Conservation (phyloP, 441 rosid species). For the Capsella rubella region DNA sequence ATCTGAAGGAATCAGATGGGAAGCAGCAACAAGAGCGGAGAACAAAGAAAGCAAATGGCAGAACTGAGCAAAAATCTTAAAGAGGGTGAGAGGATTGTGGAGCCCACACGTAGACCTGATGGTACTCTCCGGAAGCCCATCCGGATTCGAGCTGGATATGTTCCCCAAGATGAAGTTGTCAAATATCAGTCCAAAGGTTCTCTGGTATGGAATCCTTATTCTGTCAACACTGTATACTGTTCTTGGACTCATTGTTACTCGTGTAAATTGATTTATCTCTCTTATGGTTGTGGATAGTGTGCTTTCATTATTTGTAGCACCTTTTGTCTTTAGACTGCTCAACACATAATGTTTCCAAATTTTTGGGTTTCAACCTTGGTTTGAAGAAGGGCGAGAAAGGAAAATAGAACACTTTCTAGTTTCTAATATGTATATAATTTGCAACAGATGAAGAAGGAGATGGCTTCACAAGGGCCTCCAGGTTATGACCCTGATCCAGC, state of each 20-base stretch:
- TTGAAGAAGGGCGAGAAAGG: constrained; percentile 4
- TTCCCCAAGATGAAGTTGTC: constrained; percentile 93
- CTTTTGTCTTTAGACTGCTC: not conserved
- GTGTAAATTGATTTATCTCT: not conserved
- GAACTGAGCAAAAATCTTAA: constrained; percentile 91
- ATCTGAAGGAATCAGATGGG: constrained; percentile 50
- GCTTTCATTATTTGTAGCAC: constrained; percentile 1
- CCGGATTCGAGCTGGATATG: constrained; percentile 83
- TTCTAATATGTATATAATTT: constrained; percentile 23
- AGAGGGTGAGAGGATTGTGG: constrained; percentile 90
- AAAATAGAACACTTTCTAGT: not conserved
- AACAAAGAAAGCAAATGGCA: constrained; percentile 59
- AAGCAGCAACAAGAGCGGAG: constrained; percentile 57
- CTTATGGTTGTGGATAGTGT: not conserved
- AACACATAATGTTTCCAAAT: not conserved
- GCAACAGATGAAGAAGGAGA: constrained; percentile 86
- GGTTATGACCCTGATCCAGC: constrained; percentile 76
- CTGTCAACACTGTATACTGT: constrained; percentile 15
- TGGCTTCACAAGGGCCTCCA: constrained; percentile 75
- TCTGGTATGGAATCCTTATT: constrained; percentile 57
- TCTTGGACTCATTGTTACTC: not conserved
- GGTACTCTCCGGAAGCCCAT: constrained; percentile 88
- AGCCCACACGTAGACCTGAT: constrained; percentile 87
- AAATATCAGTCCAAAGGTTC: constrained; percentile 87
- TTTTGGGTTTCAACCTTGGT: not conserved